These are phyloP conservation scores for Pleurotus cornucopiae DNA, from an alignment of 768 basidiomycete species.

Conservation along the genomic window DNA sequence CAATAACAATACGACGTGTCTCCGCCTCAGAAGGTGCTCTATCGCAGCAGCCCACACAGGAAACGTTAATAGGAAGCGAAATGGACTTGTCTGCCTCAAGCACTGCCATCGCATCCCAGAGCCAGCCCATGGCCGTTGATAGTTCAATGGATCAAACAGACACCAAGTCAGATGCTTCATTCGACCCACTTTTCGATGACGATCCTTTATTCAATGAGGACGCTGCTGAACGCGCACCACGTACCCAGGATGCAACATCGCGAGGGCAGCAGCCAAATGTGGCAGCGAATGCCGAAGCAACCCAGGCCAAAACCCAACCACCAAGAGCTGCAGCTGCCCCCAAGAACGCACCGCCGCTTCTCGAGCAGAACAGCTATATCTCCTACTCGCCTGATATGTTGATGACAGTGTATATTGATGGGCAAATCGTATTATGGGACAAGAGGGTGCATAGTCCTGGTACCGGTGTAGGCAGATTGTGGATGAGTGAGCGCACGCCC, in stretches of 20 bases:
- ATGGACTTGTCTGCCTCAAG: constrained; percentile 6
- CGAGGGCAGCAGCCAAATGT: neutral
- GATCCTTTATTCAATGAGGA: constrained; percentile 65
- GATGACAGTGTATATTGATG: constrained; percentile 88
- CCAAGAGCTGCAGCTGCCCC: constrained; percentile 38
- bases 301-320: constrained; percentile 9
- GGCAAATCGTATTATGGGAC: constrained; percentile 92
- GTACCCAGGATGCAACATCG: constrained; percentile 6
- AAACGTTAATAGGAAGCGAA: constrained; percentile 16
- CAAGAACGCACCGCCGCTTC: constrained; percentile 72
- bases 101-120: constrained; percentile 12
- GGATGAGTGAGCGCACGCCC: constrained; percentile 89
- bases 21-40: neutral
- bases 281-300: constrained; percentile 12
- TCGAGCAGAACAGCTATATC: constrained; percentile 57
- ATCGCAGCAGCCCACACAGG: neutral
- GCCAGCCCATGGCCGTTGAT: constrained; percentile 3
- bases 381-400: constrained; percentile 78
- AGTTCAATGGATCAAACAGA: constrained; percentile 23
- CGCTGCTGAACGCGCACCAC: constrained; percentile 17
- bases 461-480: constrained; percentile 74
- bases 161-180: constrained; percentile 74
- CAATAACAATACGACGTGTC: constrained; percentile 8
- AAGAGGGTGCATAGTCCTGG: constrained; percentile 62
- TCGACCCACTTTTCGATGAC: constrained; percentile 88